phyloP scores from a whole-genome alignment of 2,329 filamentous ascomycete species.

The Aspergillus carbonarius region DNA sequence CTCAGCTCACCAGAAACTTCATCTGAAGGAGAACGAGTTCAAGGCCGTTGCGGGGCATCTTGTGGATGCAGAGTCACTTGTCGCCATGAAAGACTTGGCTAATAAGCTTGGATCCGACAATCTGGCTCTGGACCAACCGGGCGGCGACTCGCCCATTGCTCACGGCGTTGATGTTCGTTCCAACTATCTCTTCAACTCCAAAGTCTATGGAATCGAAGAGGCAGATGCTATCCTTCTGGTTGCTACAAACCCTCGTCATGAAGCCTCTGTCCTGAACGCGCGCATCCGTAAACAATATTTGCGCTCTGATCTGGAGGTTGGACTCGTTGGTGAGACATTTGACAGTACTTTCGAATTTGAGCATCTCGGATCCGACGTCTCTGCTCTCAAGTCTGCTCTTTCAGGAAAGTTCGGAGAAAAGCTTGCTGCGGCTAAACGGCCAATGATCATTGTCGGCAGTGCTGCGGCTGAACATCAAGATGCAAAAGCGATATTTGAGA shows the following conservation, averaged over 20 bases:
- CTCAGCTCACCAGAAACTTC: slow-evolving; percentile 73
- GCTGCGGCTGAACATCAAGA: slow-evolving; percentile 88
- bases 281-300: slow-evolving; percentile 98
- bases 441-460: slow-evolving; percentile 96
- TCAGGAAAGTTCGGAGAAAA: slow-evolving; percentile 90
- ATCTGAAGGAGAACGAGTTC: slow-evolving; percentile 88
- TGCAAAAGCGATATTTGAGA: slow-evolving; percentile 90
- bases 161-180: slow-evolving; percentile 92
- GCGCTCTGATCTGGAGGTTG: slow-evolving; percentile 89
- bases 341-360: slow-evolving; percentile 95
- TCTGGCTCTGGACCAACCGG: slow-evolving; percentile 84
- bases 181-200: slow-evolving; percentile 97
- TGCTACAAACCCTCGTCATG: slow-evolving; percentile 91
- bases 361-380: slow-evolving; percentile 77
- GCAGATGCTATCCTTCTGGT: slow-evolving; percentile 89
- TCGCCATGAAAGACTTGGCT: slow-evolving; percentile 94
- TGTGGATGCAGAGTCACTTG: slow-evolving; percentile 86
- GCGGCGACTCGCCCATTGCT: slow-evolving; percentile 77
- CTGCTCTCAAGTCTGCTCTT: slow-evolving; percentile 80
- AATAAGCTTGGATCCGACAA: slow-evolving; percentile 98
- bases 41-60: slow-evolving; percentile 91
- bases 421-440: slow-evolving; percentile 79
- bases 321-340: slow-evolving; percentile 84
- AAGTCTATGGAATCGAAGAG: slow-evolving; percentile 89
- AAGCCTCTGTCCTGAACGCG: slow-evolving; percentile 92